Base-by-base conservation (phyloP, 176 grass and related monocot species). In the Eremochloa ophiuroides region DNA sequence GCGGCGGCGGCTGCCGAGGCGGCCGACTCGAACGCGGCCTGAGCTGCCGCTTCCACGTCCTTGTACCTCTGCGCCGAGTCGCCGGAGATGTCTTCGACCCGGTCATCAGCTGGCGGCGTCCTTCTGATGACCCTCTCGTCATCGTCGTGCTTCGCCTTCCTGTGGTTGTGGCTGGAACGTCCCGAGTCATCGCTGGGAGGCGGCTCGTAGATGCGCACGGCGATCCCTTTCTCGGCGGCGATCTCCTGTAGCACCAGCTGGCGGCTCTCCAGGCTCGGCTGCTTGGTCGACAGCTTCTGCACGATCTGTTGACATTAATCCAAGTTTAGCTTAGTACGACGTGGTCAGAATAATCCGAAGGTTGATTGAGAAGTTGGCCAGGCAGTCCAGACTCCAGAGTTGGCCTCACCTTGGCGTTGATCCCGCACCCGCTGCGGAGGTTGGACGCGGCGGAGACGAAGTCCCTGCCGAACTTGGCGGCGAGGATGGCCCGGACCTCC, bases 21-120 rank as follows among this genome's bases (percentile, higher is more conserved):
- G 3, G 96, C 96, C 3, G 90, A 95, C 12, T 91, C 73, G 20
- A 93, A 98, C 17, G 96, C 96, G 33, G 93, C 96, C 83, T 93
- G 93, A 44, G 96, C 92, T 4, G 96, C 96, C 2, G 81, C 81
- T 4, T 62, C 85, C 25, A 86, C 96, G 53, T 99, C 88, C n/a
- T 88, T 82, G 78, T 88, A 99, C 23, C 76, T 66, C 69, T 43
- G 76, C 28, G 47, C 17, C 23, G 79, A 39, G 25, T 60, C 42
- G 8, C 14, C 26, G 34, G 80, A 71, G 71, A 60, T 22, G 25
- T 64, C 74, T 1, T 86, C 71, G 7, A 84, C 85, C 17, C 63
- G 10, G 31, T 60, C 61, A 29, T 11, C 61, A 4, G 63, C 35
- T 2, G 31, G 65, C 20, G 71, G 61, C 53, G 13, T 16, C 16